Evolutionary conservation across 1,139 yeast species (phyloP).

Genomic region (Kodamaea ohmeri): DNA sequence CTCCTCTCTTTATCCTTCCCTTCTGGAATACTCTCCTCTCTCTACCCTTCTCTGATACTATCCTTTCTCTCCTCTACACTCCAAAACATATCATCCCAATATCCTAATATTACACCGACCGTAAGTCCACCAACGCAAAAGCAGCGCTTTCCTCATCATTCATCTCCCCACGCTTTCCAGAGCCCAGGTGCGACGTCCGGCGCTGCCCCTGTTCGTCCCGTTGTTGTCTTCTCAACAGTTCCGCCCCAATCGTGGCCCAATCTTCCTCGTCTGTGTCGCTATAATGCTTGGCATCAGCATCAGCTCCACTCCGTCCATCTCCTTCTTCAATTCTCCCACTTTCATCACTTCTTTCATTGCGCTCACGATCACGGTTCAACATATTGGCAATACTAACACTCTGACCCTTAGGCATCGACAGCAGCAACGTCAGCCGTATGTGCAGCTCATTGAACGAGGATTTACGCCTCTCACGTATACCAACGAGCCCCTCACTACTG

Average conservation of each 20-base stretch:
- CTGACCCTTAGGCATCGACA: constrained; percentile 19
- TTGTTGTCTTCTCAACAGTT: constrained; percentile 38
- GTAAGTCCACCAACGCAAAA: constrained; percentile 59
- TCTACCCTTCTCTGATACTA: no score
- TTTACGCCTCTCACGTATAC: constrained; percentile 31
- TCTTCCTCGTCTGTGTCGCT: constrained; percentile 89
- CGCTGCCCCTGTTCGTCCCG: constrained; percentile 12
- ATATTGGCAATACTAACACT: constrained; percentile 17
- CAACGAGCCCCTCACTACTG: constrained; percentile 21
- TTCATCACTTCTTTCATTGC: no score
- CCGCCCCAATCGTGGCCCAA: constrained; percentile 89
- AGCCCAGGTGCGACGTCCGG: constrained; percentile 9
- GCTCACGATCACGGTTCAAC: no score
- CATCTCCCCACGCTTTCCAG: constrained; percentile 12
- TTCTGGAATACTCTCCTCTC: no score
- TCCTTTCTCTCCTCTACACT: not conserved
- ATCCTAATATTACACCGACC: constrained; percentile 27
- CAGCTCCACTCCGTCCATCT: no score
- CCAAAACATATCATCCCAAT: constrained; percentile 1
- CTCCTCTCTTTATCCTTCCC: no score
- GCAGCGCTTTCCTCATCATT: constrained; percentile 55
- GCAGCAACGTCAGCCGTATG: constrained; percentile 39
- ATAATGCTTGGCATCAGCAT: constrained; percentile 5
- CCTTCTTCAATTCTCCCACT: no score
- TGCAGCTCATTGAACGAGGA: constrained; percentile 47